Evolutionary conservation across 1,284 basidiomycete species (phyloP).

Genomic region (Schizophyllum commune): DNA sequence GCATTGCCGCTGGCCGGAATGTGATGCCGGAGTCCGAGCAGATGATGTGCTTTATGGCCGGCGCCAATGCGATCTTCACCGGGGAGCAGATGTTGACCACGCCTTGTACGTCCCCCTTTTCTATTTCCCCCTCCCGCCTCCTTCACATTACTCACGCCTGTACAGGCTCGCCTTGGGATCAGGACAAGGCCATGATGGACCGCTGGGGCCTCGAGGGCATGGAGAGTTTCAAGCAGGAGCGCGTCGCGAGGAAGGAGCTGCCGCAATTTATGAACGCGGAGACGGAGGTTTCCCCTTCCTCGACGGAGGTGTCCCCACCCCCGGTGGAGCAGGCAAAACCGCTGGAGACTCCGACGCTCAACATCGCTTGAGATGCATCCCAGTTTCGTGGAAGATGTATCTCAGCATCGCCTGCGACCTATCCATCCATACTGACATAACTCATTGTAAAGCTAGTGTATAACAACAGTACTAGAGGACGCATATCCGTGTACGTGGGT

Average conservation of each 20-base stretch:
- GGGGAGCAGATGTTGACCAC: constrained; percentile 97
- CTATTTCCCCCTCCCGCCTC: constrained; percentile 1
- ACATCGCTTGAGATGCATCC: neutral
- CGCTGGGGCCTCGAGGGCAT: constrained; percentile 93
- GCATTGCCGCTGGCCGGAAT: constrained; percentile 91
- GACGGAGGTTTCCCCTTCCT: neutral
- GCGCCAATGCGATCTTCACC: constrained; percentile 97
- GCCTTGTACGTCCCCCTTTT: constrained; percentile 56
- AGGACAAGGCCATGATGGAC: constrained; percentile 92
- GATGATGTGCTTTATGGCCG: constrained; percentile 97
- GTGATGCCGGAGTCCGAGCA: constrained; percentile 89
- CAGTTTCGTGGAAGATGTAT: too few relatives aligned
- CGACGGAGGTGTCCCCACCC: too few relatives aligned
- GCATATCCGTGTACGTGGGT: too few relatives aligned
- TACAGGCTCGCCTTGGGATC: constrained; percentile 77
- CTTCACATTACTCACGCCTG: constrained; percentile 6
- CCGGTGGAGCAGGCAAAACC: neutral
- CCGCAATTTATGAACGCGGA: neutral
- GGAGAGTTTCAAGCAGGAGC: constrained; percentile 73
- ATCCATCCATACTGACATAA: too few relatives aligned
- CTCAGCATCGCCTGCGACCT: too few relatives aligned
- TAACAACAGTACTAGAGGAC: too few relatives aligned
- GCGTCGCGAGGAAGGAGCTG: constrained; percentile 46
- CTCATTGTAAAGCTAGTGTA: too few relatives aligned
- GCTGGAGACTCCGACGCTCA: neutral